Evolutionary conservation across 202 grass and related monocot genomes (phyloP), one percentile per base, ranked within the genome.

Genomic region (Bolboschoenoplectus hybrid): DNA sequence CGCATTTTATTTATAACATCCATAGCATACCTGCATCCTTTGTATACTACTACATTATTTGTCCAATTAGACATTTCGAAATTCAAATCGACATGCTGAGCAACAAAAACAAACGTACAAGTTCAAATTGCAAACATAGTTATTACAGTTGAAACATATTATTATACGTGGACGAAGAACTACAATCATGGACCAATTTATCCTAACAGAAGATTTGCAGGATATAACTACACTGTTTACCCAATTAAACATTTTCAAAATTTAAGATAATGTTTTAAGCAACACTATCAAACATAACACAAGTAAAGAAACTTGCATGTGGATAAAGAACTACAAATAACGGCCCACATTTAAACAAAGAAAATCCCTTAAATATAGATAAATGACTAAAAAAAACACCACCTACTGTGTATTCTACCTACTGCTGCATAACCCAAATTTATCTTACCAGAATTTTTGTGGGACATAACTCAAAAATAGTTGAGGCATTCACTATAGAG

Each of bases 221-320:
- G 17, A 73, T n/a, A 70, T 12, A 32, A 74, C 40, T 50, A 50
- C 44, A 74, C 32, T 5, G 70, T 50, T 74, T 16, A 73, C 69
- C 44, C 43, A 55, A 55, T 55, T 55, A 55, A 55, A 36, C 20
- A 38, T 76, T 14, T 49, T 35, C 49, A 36, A 55, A 36, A 76
- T 55, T 52, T 32, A 36, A 56, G 49, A 76, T 55, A 55, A 56
- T 76, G 26, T n/a, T 77, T 14, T 38, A 39, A 56, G 32, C 50
- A 55, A 56, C 49, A 56, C 74, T 56, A 77, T 77, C 50, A 77
- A 55, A 38, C 49, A 52, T 35, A 36, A 53, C 19, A 51, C 72
- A 36, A 52, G 72, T 7, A 10, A 35, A 10, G 14, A 26, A 76
- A 36, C 73, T 46, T 75, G 26, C 71, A 74, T 3, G 47, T 75